Base-by-base conservation (phyloP, 768 basidiomycete genomes). In the Termitomyces sp. region DNA sequence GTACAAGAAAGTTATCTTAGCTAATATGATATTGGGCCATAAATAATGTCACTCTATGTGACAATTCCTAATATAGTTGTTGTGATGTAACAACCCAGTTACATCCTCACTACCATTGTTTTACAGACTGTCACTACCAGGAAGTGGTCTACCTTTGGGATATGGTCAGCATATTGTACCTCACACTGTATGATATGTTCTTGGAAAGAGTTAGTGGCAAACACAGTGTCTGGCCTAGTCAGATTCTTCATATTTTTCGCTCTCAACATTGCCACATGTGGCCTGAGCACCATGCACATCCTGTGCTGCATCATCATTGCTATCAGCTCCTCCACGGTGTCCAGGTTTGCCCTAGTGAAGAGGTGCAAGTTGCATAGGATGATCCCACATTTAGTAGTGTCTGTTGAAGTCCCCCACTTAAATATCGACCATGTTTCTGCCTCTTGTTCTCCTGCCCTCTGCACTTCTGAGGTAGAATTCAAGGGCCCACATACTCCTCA, bases 301-400 rank as follows among this genome's bases (percentile, higher is more conserved):
- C 40, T 9, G 34, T 52, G 53, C 3, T 8, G 5, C 0, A 54
- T 56, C 0, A 66, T 7, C 9, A 59, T 19, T 3, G 62, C 35
- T 10, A 69, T 42, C 0, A 69, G 60, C 8, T 16, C 38, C n/a
- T 59, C 11, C 0, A 66, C 61, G 0, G 29, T 47, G 4, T 60
- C 49, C 0, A 66, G 54, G 3, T 53, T 49, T 11, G 1, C 38
- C 2, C 14, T 42, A 0, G 64, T 67, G 51, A 71, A 71, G 0
- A 73, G 65, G 25, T 69, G 66, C 0, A 27, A 3, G 55, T 77
- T 74, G 0, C 56, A 4, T 0, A 51, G 34, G 3, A 67, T 62
- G 21, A n/a, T 79, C 77, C 77, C 77, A 78, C 3, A 68, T 37
- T 0, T 70, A 69, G 63, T 75, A 73, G 53, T 77, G 76, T 5